These are phyloP conservation scores for Eremothecium coryli DNA, from an alignment of 1,139 yeast genomes.

Conservation along the genomic window DNA sequence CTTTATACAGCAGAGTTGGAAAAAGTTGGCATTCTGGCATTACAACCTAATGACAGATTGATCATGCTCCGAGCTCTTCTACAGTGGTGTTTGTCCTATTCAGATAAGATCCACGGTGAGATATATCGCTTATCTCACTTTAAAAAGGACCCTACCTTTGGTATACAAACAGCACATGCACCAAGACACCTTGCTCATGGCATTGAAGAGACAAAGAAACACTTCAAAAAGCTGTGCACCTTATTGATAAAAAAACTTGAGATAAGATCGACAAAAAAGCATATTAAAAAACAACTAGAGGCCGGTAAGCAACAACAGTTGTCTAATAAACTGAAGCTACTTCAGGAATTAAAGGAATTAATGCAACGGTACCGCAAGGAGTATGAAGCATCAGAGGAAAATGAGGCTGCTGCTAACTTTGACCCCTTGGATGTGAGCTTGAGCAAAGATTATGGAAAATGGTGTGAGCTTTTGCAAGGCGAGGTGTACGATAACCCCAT, in stretches of 20 bases:
- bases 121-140: conserved; percentile 29
- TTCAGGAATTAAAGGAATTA: conserved; percentile 20
- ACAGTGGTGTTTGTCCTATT: conserved; percentile 42
- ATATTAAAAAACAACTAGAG: conserved; percentile 24
- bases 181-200: conserved; percentile 27
- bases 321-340: conserved; percentile 16
- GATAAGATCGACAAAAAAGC: conserved; percentile 26
- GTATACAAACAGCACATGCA: conserved; percentile 27
- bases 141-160: conserved; percentile 28
- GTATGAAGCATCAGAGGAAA: conserved; percentile 13
- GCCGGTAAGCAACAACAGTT: conserved; percentile 25
- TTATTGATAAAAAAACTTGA: conserved; percentile 23
- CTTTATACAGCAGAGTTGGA: conserved; percentile 35
- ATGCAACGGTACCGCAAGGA: conserved; percentile 9
- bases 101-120: conserved; percentile 37
- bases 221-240: conserved; percentile 22
- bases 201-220: conserved; percentile 18
- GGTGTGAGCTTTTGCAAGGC: conserved; percentile 24
- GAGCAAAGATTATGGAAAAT: conserved; percentile 17
- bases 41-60: conserved; percentile 40
- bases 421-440: conserved; percentile 12
- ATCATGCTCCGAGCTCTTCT: conserved; percentile 39
- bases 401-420: conserved; percentile 8
- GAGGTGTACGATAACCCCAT: conserved; percentile 26
- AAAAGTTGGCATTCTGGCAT: conserved; percentile 37